Conservation (phyloP, 2,329 filamentous ascomycete genomes). For the Moelleriella libera region DNA sequence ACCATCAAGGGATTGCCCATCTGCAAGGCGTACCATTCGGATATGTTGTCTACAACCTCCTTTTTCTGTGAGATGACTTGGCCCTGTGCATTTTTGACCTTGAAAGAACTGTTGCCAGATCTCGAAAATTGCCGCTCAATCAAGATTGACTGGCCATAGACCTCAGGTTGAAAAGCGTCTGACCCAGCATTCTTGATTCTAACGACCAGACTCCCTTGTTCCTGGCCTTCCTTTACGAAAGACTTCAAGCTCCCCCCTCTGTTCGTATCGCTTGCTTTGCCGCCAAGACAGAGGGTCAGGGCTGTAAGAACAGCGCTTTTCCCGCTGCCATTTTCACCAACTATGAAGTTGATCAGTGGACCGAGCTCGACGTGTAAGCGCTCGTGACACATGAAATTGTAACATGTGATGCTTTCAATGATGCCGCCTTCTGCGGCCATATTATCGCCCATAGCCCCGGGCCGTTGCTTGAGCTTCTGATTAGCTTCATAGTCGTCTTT, state of each 20-base stretch:
- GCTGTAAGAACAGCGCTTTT: constrained; percentile 94
- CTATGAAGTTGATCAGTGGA: constrained; percentile 93
- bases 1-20: constrained; percentile 96
- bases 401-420: constrained; percentile 72
- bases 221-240: constrained; percentile 79
- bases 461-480: constrained; percentile 42
- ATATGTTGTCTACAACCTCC: constrained; percentile 78
- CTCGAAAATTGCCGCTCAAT: constrained; percentile 83
- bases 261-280: constrained; percentile 85
- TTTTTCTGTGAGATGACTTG: constrained; percentile 70
- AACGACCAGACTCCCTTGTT: constrained; percentile 63
- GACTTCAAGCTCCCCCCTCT: constrained; percentile 79
- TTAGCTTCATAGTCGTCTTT: constrained; percentile 50
- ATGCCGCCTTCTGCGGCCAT: constrained; percentile 70
- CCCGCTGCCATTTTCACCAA: constrained; percentile 92
- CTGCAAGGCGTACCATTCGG: constrained; percentile 84
- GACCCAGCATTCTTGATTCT: constrained; percentile 83
- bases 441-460: constrained; percentile 46
- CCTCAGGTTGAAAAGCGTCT: constrained; percentile 67
- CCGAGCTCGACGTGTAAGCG: constrained; percentile 74
- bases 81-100: constrained; percentile 61
- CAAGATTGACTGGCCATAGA: constrained; percentile 73
- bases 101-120: constrained; percentile 66
- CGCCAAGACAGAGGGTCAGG: constrained; percentile 85
- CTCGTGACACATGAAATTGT: constrained; percentile 94